Conservation (phyloP, 441 rosid species). For the Corymbia citriodora region DNA sequence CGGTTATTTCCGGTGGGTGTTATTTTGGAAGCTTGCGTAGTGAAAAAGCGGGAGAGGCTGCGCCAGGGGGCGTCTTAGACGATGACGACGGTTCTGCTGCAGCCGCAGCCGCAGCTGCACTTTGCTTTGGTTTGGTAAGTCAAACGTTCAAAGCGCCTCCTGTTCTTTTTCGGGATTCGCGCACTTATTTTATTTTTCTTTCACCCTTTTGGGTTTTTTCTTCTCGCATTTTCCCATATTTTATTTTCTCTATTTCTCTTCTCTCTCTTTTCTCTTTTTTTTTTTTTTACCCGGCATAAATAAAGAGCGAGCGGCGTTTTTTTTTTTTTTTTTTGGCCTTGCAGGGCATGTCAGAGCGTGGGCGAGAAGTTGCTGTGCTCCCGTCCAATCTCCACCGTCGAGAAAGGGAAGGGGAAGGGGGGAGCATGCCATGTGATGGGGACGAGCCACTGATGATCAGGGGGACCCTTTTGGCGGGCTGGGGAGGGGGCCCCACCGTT, state of each 20-base stretch:
- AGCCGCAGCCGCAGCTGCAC: neutral
- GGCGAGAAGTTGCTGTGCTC: neutral
- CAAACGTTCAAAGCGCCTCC: neutral
- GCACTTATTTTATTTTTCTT: neutral
- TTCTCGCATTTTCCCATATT: neutral
- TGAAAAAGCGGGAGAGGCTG: neutral
- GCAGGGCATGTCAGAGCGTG: neutral
- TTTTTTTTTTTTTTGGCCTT: neutral
- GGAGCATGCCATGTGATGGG: neutral
- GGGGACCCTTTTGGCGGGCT: no score
- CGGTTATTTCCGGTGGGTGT: neutral
- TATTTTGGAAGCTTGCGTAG: neutral
- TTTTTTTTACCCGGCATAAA: neutral
- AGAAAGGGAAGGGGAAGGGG: neutral
- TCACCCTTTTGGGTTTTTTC: neutral
- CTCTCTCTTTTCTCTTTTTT: rapidly evolving
- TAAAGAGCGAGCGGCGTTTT: neutral
- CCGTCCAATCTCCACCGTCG: neutral
- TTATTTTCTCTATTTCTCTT: no score
- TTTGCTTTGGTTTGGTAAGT: neutral
- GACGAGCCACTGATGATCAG: neutral
- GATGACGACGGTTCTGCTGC: neutral
- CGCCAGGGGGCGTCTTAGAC: neutral
- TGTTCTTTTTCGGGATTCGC: neutral
- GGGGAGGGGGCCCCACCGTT: no score